phyloP scores from a whole-genome alignment of 129 eudicot genomes.

The Deinandra increscens region DNA sequence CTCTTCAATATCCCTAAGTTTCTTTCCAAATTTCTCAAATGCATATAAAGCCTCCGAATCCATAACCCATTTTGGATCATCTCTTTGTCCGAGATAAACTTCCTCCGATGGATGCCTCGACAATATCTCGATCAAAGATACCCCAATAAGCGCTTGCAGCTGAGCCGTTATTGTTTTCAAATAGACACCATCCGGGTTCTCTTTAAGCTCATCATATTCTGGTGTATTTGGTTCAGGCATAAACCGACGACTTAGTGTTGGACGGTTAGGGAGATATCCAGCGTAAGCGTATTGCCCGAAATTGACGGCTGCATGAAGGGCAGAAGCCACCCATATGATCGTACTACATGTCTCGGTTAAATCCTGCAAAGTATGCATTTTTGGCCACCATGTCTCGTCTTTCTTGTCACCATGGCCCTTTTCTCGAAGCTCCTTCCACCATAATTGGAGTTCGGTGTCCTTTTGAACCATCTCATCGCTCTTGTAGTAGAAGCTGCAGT shows the following conservation, averaged over 20 bases:
- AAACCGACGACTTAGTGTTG: slow-evolving; percentile 50
- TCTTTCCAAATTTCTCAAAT: slow-evolving; percentile 49
- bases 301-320: slow-evolving; percentile 74
- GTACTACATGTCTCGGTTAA: slow-evolving; percentile 52
- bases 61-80: slow-evolving; percentile 49
- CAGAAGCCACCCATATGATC: slow-evolving; percentile 78
- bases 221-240: slow-evolving; percentile 55
- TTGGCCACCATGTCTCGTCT: slow-evolving; percentile 69
- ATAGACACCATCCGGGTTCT: slow-evolving; percentile 47
- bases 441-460: slow-evolving; percentile 61
- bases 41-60: slow-evolving; percentile 47
- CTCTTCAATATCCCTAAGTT: slow-evolving; percentile 42
- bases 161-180: slow-evolving; percentile 59
- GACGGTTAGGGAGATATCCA: slow-evolving; percentile 70
- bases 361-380: slow-evolving; percentile 42
- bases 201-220: slow-evolving; percentile 51
- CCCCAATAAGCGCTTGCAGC: slow-evolving; percentile 46
- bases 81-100: slow-evolving; percentile 68
- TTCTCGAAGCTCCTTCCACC: slow-evolving; percentile 75
- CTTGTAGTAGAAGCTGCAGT: slow-evolving; percentile 50
- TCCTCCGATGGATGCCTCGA: slow-evolving; percentile 73
- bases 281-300: slow-evolving; percentile 80
- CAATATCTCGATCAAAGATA: slow-evolving; percentile 55
- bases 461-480: slow-evolving; percentile 35
- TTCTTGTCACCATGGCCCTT: slow-evolving; percentile 79